Evolutionary conservation across 2,329 filamentous ascomycete species (phyloP).

Genomic region (Diaporthe ilicicola): DNA sequence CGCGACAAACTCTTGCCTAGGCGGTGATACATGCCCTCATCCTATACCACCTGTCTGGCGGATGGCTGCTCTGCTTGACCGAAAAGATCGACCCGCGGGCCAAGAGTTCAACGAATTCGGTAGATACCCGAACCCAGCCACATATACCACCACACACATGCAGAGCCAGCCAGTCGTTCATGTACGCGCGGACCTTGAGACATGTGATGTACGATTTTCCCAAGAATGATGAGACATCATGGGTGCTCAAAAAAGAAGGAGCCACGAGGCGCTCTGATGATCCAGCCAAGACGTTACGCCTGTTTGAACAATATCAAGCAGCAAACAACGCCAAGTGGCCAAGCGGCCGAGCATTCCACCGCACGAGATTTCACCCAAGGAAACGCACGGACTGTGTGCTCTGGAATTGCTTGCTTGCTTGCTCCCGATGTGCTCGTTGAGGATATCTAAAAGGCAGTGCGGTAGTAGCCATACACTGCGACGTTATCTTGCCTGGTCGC

Average conservation of each 20-base stretch:
- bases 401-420: constrained; percentile 7
- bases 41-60: neutral
- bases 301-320: constrained; percentile 20
- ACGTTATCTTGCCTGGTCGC: neutral
- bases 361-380: neutral
- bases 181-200: neutral
- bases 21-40: neutral
- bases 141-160: neutral
- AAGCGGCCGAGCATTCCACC: constrained; percentile 16
- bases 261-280: constrained; percentile 1
- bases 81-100: neutral
- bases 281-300: constrained; percentile 20
- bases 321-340: constrained; percentile 28
- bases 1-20: neutral
- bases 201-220: neutral
- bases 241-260: neutral
- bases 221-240: constrained; percentile 3
- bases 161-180: neutral
- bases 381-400: constrained; percentile 4
- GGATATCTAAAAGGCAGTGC: neutral
- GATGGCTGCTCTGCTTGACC: neutral
- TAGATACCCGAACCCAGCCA: neutral
- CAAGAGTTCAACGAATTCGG: neutral
- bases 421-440: neutral
- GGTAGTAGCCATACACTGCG: neutral